Evolutionary conservation across 306 rosid genomes (phyloP), one percentile per base, ranked within the genome.

Genomic region (Oxytropis ochrocephala): DNA sequence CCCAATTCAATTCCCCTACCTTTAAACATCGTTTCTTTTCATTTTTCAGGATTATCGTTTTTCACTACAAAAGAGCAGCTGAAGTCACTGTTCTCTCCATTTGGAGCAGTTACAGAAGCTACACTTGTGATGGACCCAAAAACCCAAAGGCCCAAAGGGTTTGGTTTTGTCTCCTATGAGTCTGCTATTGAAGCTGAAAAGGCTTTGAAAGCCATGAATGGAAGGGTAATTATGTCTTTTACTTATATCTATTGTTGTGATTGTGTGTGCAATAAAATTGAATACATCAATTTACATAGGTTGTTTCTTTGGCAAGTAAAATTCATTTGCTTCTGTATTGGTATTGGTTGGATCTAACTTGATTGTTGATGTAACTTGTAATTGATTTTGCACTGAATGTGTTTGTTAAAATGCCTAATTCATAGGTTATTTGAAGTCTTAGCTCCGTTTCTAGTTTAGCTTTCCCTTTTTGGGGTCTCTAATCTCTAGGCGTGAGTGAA

Each of bases 111-210:
- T 11, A 78, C 71, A 1, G 70, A 86, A 75, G 98, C 83, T 56
- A 43, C 61, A 44, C 81, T 92, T 19, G 74, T 85, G 24, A 0
- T 53, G 21, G 95, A 92, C 74, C 77, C 47, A 6, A 32, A 7
- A 60, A 89, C 96, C 29, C 48, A 12, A 27, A 88, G 98, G 68
- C 88, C 95, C 27, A 92, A 89, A 85, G 96, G 98, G n/a, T 89
- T 86, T 51, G 98, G 91, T 29, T 92, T 92, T 71, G 93, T 92
- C 9, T 69, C 92, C 6, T 92, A 58, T 55, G 18, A 86, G 18
- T 74, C 92, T 7, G 82, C 79, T 73, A 75, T 32, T 29, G 87
- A 86, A 38, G 98, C 95, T 5, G 69, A 74, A 59, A 92, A 86
- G 61, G 98, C 98, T 67, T 3, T 82, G 47, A 80, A 88, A 60